These are phyloP conservation scores for Fraxinus greggii DNA, from an alignment of 305 asterid species.

Conservation along the genomic window DNA sequence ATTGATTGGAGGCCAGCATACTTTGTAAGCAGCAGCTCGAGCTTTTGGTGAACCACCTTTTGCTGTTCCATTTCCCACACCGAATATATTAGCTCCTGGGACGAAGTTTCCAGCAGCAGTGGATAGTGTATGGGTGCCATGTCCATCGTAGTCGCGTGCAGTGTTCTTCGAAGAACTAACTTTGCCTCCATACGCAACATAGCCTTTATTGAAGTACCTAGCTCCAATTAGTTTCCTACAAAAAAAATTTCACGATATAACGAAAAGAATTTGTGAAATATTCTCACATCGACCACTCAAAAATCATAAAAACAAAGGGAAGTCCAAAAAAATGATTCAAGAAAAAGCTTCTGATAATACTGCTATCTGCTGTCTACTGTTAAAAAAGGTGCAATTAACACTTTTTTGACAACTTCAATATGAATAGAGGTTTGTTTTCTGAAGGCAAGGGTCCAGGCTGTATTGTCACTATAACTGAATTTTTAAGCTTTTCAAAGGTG, in stretches of 20 bases:
- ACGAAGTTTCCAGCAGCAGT: constrained; percentile 24
- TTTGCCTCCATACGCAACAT: background rate
- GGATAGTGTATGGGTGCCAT: constrained; percentile 24
- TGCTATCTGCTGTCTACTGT: background rate
- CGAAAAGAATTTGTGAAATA: background rate
- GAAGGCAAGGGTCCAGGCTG: background rate
- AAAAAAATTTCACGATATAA: background rate
- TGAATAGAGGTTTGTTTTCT: background rate
- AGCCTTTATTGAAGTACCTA: constrained; percentile 23
- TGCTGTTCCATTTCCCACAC: constrained; percentile 9
- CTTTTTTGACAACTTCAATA: background rate
- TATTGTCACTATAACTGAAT: background rate
- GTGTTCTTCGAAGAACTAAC: background rate
- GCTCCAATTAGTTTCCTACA: constrained; percentile 27
- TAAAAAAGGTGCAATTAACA: background rate
- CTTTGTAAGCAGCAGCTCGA: constrained; percentile 25
- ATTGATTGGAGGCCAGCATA: constrained; percentile 15
- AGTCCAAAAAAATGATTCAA: background rate
- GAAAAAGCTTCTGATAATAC: background rate
- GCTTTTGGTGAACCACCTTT: constrained; percentile 25
- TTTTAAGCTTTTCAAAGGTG: background rate
- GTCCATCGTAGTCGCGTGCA: constrained; percentile 19
- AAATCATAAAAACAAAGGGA: background rate
- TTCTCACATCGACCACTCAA: background rate
- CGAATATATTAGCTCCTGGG: constrained; percentile 10